A percentile compares a stretch with the other conserved stretches of the same genome.
Conservation (phyloP, 371 early-diverging fungal species). For the Mucor circinelloides region DNA sequence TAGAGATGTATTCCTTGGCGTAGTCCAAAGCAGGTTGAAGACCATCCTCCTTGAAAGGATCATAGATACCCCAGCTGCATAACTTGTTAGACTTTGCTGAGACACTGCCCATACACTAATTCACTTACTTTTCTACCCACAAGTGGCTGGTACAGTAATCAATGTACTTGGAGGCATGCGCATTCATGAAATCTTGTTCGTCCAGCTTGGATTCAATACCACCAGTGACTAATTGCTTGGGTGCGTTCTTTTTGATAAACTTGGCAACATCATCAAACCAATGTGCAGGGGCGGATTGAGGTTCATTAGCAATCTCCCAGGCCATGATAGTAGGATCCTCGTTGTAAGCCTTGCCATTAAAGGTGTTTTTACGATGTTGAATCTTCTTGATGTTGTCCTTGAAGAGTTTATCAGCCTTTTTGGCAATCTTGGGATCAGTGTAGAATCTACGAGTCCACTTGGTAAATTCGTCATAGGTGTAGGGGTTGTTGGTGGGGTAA, state of each 20-base stretch:
- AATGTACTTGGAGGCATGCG: not conserved
- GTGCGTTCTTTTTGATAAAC: not conserved
- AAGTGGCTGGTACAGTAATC: not conserved
- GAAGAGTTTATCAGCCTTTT: not conserved
- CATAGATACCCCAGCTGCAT: not conserved
- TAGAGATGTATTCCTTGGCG: not conserved
- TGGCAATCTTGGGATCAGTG: not conserved
- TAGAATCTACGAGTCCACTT: not conserved
- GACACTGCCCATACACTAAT: not conserved
- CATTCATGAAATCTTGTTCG: not conserved
- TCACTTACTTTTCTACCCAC: not conserved
- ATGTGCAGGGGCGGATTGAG: not conserved
- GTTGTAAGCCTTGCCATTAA: not conserved
- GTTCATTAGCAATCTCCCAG: not conserved
- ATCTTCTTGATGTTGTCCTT: not conserved
- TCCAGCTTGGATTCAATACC: not conserved
- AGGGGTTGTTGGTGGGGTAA: not conserved
- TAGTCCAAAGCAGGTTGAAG: not conserved
- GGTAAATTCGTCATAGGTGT: not conserved
- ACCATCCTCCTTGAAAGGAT: not conserved
- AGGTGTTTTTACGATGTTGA: not conserved
- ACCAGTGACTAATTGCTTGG: not conserved
- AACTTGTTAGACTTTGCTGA: not conserved
- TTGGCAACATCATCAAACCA: not conserved
- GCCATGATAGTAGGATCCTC: not conserved